phyloP scores from a whole-genome alignment of 2,329 filamentous ascomycete genomes.

The Paracorniculantispora psalliotae region DNA sequence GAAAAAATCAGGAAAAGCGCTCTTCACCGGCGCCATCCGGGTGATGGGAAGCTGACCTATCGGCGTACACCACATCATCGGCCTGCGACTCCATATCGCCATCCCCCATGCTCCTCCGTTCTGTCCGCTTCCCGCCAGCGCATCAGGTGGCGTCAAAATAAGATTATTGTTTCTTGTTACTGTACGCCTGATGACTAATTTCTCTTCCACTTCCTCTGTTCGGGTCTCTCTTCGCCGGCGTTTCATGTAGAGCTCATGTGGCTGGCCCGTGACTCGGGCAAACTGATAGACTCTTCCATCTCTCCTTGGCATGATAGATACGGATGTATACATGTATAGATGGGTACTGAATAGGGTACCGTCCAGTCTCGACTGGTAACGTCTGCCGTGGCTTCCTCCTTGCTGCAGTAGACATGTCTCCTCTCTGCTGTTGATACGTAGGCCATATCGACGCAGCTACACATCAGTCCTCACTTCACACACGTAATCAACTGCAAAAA shows the following conservation, averaged over 20 bases:
- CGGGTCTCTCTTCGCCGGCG: background rate
- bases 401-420: too few relatives aligned
- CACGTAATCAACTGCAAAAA: too few relatives aligned
- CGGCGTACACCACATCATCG: background rate
- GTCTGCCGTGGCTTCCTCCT: too few relatives aligned
- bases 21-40: background rate
- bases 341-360: too few relatives aligned
- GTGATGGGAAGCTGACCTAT: background rate
- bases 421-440: too few relatives aligned
- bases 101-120: background rate
- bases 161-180: background rate
- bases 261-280: background rate
- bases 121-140: constrained; percentile 1
- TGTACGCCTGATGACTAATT: background rate
- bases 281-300: background rate
- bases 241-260: background rate
- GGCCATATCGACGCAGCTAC: too few relatives aligned
- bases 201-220: background rate
- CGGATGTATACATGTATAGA: too few relatives aligned
- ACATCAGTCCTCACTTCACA: too few relatives aligned
- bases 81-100: background rate
- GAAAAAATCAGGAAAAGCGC: background rate
- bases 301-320: too few relatives aligned
- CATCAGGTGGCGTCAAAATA: constrained; percentile 9
- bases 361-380: too few relatives aligned